phyloP scores from a whole-genome alignment of 345 rosid genomes.

The Boechera retrofracta region DNA sequence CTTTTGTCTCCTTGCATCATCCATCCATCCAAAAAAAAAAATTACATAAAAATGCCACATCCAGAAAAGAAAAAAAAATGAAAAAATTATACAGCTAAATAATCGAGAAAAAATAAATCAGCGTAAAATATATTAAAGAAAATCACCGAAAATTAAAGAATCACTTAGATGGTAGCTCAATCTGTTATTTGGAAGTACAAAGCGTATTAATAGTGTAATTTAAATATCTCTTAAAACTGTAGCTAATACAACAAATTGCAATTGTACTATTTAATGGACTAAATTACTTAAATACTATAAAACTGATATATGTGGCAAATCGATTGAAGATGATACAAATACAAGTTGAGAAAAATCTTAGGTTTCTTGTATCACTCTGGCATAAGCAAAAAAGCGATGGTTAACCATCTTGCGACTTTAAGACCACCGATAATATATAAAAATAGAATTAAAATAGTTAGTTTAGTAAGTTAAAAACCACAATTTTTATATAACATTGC shows the following conservation, averaged over 20 bases:
- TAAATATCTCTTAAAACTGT: background rate
- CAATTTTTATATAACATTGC: too few relatives aligned
- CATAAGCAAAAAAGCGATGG: background rate
- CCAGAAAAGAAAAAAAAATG: background rate
- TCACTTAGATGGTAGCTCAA: background rate
- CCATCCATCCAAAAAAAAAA: background rate
- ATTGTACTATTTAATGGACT: background rate
- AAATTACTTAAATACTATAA: background rate
- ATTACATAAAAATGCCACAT: background rate
- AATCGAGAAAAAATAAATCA: background rate
- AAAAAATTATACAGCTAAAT: background rate
- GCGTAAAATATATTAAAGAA: background rate
- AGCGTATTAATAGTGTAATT: background rate
- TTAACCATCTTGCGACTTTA: too few relatives aligned
- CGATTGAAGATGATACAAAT: background rate
- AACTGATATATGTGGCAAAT: background rate
- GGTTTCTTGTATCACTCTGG: background rate
- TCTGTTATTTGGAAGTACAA: background rate
- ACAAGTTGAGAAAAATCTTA: too few relatives aligned
- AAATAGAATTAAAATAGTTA: too few relatives aligned
- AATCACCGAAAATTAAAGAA: background rate
- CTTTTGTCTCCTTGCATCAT: constrained; percentile 31
- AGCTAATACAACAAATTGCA: background rate
- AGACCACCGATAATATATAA: too few relatives aligned
- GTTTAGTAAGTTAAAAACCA: too few relatives aligned